A percentile compares a stretch with the other conserved stretches of the same genome.
Evolutionary conservation across 495 filamentous ascomycete genomes (phyloP).

Genomic region (Eremomyces bilateralis): DNA sequence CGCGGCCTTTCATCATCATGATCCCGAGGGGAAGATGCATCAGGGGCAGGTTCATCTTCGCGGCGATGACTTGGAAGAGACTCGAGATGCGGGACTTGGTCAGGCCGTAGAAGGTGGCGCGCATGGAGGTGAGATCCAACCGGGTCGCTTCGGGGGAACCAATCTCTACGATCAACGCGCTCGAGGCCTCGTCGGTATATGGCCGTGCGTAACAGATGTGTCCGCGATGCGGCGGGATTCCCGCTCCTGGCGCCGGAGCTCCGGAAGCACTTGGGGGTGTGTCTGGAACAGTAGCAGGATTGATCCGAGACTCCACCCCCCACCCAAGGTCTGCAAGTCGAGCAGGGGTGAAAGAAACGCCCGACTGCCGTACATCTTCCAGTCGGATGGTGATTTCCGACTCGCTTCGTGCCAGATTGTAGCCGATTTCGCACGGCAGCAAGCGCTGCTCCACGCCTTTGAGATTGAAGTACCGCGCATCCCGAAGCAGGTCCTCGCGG

Average conservation of each 20-base stretch:
- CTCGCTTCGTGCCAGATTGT: conserved; percentile 41
- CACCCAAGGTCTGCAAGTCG: conserved; percentile 18
- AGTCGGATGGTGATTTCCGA: conserved; percentile 67
- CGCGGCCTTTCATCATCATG: conserved; percentile 35
- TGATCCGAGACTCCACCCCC: not conserved
- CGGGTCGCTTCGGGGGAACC: conserved; percentile 38
- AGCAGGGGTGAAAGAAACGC: conserved; percentile 46
- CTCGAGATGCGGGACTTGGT: conserved; percentile 44
- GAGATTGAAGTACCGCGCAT: conserved; percentile 84
- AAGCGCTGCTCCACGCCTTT: conserved; percentile 77
- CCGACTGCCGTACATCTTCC: conserved; percentile 68
- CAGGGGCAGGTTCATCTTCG: conserved; percentile 52
- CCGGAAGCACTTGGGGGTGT: not conserved
- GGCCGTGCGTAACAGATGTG: conserved; percentile 67
- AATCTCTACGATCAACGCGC: conserved; percentile 65
- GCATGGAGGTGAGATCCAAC: conserved; percentile 32
- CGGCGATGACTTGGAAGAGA: conserved; percentile 58
- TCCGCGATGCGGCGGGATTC: conserved; percentile 14
- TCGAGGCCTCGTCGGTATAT: conserved; percentile 48
- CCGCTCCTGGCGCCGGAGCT: not conserved
- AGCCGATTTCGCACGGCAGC: conserved; percentile 55
- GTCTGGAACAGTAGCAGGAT: not conserved
- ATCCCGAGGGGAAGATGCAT: conserved; percentile 40
- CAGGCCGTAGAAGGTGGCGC: conserved; percentile 50
- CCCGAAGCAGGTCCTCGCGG: conserved; percentile 55